A percentile compares a stretch with the other conserved stretches of the same genome.
These are phyloP conservation scores for Aspergillus sp. DNA, from an alignment of 2,329 filamentous ascomycete species.

Conservation along the genomic window DNA sequence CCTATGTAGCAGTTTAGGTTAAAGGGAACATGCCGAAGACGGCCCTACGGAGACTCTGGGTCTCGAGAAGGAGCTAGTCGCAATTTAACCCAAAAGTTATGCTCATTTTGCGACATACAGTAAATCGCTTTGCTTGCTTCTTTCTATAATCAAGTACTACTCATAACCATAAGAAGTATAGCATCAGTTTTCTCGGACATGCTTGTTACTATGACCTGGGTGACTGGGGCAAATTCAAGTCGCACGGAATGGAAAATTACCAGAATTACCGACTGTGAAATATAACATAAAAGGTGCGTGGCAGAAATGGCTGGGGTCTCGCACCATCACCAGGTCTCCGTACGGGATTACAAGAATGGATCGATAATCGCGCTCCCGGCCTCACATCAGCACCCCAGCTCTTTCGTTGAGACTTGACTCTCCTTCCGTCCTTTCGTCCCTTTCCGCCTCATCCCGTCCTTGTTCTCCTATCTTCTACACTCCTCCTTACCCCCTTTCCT, in stretches of 20 bases:
- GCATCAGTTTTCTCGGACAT: background rate
- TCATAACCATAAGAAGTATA: background rate
- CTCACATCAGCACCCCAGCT: conserved; percentile 4
- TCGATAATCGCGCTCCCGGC: conserved; percentile 9
- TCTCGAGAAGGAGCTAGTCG: conserved; percentile 36
- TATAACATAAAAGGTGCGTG: background rate
- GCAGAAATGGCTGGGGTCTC: background rate
- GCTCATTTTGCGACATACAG: conserved; percentile 13
- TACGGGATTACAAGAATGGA: conserved; percentile 1
- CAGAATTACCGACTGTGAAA: background rate
- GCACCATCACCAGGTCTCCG: background rate
- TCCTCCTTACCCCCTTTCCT: background rate
- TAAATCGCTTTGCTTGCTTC: background rate
- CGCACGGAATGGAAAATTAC: conserved; percentile 2
- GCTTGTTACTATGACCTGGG: background rate
- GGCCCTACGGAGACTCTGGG: conserved; percentile 28
- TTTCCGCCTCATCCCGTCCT: conserved; percentile 14
- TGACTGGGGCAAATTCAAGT: background rate
- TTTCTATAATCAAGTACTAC: background rate
- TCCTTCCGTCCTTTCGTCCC: conserved; percentile 17
- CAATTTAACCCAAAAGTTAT: conserved; percentile 29
- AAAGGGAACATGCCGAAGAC: conserved; percentile 30
- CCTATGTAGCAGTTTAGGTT: conserved; percentile 24
- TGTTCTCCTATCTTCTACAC: conserved; percentile 3
- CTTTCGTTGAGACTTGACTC: conserved; percentile 3